Conservation (phyloP, 257 asterid genomes). For the Ligustrum vulgare region DNA sequence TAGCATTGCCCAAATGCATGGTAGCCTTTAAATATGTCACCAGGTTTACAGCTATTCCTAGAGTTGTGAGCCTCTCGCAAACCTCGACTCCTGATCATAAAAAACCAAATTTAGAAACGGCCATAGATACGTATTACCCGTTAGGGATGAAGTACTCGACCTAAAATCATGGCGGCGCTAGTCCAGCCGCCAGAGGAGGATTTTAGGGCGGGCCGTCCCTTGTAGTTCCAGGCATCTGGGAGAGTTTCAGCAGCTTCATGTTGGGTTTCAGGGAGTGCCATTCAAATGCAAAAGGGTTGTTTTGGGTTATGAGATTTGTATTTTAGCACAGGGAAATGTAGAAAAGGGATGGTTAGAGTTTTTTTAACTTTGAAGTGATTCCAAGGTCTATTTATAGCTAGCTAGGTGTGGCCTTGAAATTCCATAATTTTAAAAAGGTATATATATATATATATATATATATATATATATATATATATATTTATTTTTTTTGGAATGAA, state of each 20-base stretch:
- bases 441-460: no score
- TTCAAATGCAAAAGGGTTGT: constrained; percentile 21
- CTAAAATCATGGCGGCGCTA: constrained; percentile 81
- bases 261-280: constrained; percentile 64
- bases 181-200: constrained; percentile 86
- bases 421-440: no score
- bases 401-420: background rate
- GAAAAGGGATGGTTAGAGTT: background rate
- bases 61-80: constrained; percentile 78
- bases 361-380: background rate
- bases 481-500: no score
- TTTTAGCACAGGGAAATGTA: constrained; percentile 20
- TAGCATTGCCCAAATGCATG: constrained; percentile 90
- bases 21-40: constrained; percentile 79
- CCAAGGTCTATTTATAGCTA: constrained; percentile 10
- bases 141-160: constrained; percentile 25
- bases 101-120: background rate
- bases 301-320: background rate
- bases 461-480: no score
- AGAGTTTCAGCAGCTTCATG: constrained; percentile 53
- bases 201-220: constrained; percentile 59
- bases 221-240: constrained; percentile 80
- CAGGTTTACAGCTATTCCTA: constrained; percentile 84
- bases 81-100: constrained; percentile 54
- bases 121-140: background rate